Base-by-base conservation (phyloP, 768 basidiomycete genomes). In the Tricholoma matsutake region DNA sequence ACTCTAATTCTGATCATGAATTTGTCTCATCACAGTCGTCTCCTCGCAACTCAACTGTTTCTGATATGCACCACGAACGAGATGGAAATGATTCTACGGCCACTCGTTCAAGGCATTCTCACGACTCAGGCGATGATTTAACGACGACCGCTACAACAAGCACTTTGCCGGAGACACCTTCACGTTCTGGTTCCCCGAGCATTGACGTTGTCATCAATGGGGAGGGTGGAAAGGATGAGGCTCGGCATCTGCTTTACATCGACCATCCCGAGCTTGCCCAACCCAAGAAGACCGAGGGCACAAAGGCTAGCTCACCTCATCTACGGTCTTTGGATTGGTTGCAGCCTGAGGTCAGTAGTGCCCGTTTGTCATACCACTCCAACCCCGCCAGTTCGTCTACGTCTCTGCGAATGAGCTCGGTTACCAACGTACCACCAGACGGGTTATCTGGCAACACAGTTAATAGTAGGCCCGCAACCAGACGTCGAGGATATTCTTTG, bases 141-240 rank as follows among this genome's bases (percentile, higher is more conserved):
- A 52, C 54, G 32, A 52, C 58, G 10, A 68, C 64, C n/a, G 53
- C 64, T 34, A 59, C 58, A 4, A 53, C 54, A 6, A 65, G 59
- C 20, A 67, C 68, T 20, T 31, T 61, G 3, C 59, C 65, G 16
- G 65, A 67, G 22, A 64, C 67, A 7, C 55, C 51, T 6, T 70
- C 69, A 1, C 68, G 68, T 4, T 67, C 72, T 18, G 68, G 69
- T 31, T 67, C 71, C 1, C 71, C 73, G 3, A 69, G 65, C n/a
- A 53, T 66, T 18, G 56, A 64, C 7, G 62, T 64, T 18, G 58
- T 63, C 10, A 58, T 67, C n/a, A 61, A 63, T 51, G 70, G 66
- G 34, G 65, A 65, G 37, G 37, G 45, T 20, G 59, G 61, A 20
- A 61, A 63, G 56, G 71, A 69, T 28, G 62, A 67, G 18, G 61